Conservation (phyloP, 495 filamentous ascomycete species). For the Cenococcum geophilum region DNA sequence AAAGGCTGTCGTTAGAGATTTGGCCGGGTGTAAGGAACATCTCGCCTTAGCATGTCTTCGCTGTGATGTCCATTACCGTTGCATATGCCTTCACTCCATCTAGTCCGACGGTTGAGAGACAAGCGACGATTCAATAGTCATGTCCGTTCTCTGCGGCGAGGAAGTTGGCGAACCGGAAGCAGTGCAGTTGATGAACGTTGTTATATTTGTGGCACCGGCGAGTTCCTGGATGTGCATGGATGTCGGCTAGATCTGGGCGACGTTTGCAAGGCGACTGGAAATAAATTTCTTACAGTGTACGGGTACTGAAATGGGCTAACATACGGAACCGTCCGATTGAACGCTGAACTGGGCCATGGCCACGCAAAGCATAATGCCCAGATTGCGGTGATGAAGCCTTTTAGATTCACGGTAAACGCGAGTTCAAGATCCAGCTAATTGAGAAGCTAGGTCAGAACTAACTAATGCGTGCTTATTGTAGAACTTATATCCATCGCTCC, state of each 20-base stretch:
- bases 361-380: not conserved
- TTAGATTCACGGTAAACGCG: not conserved
- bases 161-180: conserved; percentile 1
- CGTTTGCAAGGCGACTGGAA: not conserved
- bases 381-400: not conserved
- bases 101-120: not conserved
- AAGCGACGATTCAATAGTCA: not conserved
- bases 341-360: not conserved
- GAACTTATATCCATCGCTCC: not conserved
- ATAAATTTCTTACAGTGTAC: not conserved
- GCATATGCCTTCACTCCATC: not conserved
- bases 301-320: not conserved
- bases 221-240: not conserved
- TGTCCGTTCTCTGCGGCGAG: not conserved
- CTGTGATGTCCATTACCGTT: conserved; percentile 1
- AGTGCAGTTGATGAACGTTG: not conserved
- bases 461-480: not conserved
- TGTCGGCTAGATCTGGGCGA: not conserved
- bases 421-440: not conserved
- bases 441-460: not conserved
- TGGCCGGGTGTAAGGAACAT: not conserved
- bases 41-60: conserved; percentile 7
- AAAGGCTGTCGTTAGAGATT: not conserved
- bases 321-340: not conserved
- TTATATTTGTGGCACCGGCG: not conserved